Evolutionary conservation across 2,329 filamentous ascomycete genomes (phyloP).

Genomic region (Xylaria sp.): DNA sequence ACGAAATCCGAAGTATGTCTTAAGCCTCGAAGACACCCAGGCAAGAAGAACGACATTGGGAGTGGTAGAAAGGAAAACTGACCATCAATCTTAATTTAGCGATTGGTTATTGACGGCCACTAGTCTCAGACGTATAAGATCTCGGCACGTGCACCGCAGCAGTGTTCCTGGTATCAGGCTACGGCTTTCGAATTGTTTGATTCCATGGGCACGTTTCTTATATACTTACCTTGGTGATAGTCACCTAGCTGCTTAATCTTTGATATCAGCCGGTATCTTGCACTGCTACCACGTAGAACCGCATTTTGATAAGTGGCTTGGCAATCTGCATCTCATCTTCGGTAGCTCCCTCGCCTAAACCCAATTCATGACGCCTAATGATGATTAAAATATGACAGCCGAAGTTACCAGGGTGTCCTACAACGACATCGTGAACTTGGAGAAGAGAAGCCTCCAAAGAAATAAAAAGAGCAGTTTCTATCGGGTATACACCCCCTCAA

Average conservation of each 20-base stretch:
- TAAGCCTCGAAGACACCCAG: background rate
- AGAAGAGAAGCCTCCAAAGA: background rate
- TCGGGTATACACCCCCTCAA: background rate
- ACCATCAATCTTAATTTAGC: conserved; percentile 10
- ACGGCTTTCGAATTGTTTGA: conserved; percentile 2
- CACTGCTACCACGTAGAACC: background rate
- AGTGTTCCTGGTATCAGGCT: background rate
- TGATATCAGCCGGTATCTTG: conserved; percentile 6
- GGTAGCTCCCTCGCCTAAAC: conserved; percentile 25
- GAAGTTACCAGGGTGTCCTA: conserved; percentile 25
- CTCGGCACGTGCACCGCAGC: background rate
- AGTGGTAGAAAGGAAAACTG: conserved; percentile 18
- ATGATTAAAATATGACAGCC: conserved; percentile 36
- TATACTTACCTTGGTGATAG: background rate
- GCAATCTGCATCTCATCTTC: conserved; percentile 31
- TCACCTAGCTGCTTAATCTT: background rate
- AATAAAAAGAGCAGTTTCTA: conserved; percentile 10
- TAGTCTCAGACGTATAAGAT: background rate
- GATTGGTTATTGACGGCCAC: background rate
- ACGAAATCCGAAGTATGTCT: background rate
- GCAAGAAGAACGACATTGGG: conserved; percentile 12
- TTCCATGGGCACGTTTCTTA: background rate
- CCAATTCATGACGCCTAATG: conserved; percentile 25
- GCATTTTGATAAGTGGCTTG: conserved; percentile 18
- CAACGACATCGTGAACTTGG: conserved; percentile 18